Evolutionary conservation across 202 grass and related monocot genomes (phyloP), one percentile per base, ranked within the genome.

Genomic region (Hordeum pubiflorum): DNA sequence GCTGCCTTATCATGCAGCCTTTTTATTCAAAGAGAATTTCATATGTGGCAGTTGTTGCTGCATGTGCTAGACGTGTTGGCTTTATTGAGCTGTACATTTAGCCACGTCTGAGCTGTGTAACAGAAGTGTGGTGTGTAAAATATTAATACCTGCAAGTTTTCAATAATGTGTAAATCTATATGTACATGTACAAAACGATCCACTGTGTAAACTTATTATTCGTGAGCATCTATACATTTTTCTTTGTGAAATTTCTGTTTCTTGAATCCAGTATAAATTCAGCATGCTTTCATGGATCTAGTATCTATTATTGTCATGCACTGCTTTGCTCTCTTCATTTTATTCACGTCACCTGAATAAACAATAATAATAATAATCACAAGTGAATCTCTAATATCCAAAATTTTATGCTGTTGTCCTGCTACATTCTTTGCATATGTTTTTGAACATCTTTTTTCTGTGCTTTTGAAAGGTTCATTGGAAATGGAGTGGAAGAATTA

Each of bases 401-500:
- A 57, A 31, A 38, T 63, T 63, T 72, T 48, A 48, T 36, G 76
- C 4, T 33, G 61, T 69, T 18, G 52, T 54, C 17, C 50, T 65
- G 1, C 22, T 38, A 63, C 76, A 60, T 15, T 71, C 27, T 83
- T 38, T 43, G 41, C 10, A 40, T 55, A 58, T 44, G 13, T 62
- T 81, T 85, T 44, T 71, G 8, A 18, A 55, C 10, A 57, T 70
- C 13, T 52, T 88, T 63, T 58, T 84, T 61, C 63, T 80, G 24
- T 84, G 61, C 61, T 87, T 82, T 58, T 69, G 29, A 75, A 72
- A 99, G 96, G 89, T 94, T 81, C 92, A 95, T 75, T 93, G 89
- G 83, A 99, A 95, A 77, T 99, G 96, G 96, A 99, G 92, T 86
- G 81, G 76, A 91, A 96, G 86, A 84, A 99, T 99, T 60, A 99